Evolutionary conservation across 129 eudicot genomes (phyloP).

Genomic region (Saposhnikovia divaricata): DNA sequence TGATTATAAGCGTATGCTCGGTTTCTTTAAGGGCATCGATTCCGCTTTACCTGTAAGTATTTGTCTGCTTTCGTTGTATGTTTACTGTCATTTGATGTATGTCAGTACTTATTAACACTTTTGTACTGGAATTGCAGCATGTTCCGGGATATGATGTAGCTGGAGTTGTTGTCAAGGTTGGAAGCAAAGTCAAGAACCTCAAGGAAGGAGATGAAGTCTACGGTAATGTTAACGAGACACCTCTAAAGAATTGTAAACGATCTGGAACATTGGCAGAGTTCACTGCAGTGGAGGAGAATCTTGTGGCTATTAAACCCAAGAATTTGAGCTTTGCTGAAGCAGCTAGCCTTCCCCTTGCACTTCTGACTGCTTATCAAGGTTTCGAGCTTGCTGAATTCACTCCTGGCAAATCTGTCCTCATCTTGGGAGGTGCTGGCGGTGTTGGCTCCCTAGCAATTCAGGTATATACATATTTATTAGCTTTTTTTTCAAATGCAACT

Average conservation of each 20-base stretch:
- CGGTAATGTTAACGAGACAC: slow-evolving; percentile 55
- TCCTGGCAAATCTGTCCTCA: slow-evolving; percentile 67
- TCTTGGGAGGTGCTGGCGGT: slow-evolving; percentile 92
- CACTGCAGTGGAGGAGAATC: slow-evolving; percentile 73
- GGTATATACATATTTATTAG: slow-evolving; percentile 27
- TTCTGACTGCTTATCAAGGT: slow-evolving; percentile 85
- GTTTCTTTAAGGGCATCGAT: slow-evolving; percentile 68
- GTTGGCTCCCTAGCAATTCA: slow-evolving; percentile 84
- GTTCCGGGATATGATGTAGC: slow-evolving; percentile 89
- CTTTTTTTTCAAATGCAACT: background rate
- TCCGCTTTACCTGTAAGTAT: slow-evolving; percentile 72
- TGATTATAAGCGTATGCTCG: slow-evolving; percentile 67
- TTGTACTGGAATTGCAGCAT: slow-evolving; percentile 24
- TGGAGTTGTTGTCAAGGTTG: slow-evolving; percentile 80
- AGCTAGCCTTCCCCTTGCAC: slow-evolving; percentile 78
- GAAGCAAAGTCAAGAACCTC: slow-evolving; percentile 63
- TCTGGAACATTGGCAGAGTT: slow-evolving; percentile 75
- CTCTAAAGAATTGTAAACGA: slow-evolving; percentile 44
- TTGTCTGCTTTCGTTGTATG: background rate
- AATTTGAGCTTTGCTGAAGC: slow-evolving; percentile 70
- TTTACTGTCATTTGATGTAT: background rate
- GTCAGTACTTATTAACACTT: too few species aligned
- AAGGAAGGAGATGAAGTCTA: slow-evolving; percentile 95
- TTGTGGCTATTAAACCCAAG: slow-evolving; percentile 71
- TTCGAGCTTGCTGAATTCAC: slow-evolving; percentile 58